Percentiles rank a stretch among this genome's conserved stretches.
Evolutionary conservation across 2,329 filamentous ascomycete species (phyloP).

Genomic region (Trichoderma brevicompactum): DNA sequence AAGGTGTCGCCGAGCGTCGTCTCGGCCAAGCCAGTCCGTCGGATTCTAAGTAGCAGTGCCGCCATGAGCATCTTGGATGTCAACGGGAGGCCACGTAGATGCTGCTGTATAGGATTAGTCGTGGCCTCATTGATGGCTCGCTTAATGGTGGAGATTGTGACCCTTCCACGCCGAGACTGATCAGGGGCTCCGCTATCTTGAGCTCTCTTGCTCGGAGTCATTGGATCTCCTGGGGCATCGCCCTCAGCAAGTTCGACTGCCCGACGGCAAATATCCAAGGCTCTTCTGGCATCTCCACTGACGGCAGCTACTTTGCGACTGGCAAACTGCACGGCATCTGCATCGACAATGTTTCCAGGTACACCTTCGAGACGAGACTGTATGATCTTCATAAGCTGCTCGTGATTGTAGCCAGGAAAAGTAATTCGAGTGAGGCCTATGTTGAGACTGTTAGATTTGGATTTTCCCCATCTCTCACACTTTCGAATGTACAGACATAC

Average conservation of each 20-base stretch:
- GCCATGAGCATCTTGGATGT: constrained; percentile 84
- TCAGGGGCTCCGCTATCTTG: constrained; percentile 38
- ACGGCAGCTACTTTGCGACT: constrained; percentile 96
- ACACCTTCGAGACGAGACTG: constrained; percentile 90
- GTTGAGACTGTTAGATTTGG: not conserved
- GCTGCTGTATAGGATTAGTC: constrained; percentile 87
- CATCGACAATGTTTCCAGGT: constrained; percentile 84
- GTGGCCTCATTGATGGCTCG: constrained; percentile 95
- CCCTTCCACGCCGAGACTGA: constrained; percentile 52
- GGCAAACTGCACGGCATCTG: constrained; percentile 94
- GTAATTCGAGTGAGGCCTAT: constrained; percentile 85
- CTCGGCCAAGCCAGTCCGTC: constrained; percentile 83
- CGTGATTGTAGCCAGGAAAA: constrained; percentile 95
- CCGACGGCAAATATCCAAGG: constrained; percentile 91
- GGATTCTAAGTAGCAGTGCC: constrained; percentile 76
- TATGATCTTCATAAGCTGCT: constrained; percentile 96
- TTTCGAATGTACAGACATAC: constrained; percentile 37
- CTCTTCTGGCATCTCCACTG: constrained; percentile 88
- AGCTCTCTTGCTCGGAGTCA: constrained; percentile 64
- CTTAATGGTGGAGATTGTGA: constrained; percentile 92
- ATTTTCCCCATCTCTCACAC: not conserved
- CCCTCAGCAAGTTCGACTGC: constrained; percentile 94
- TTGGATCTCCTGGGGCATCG: constrained; percentile 56
- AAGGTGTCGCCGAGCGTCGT: constrained; percentile 87
- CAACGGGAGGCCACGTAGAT: constrained; percentile 80